Evolutionary conservation across 106 monocot genomes (phyloP).

Genomic region (Vanilla planifolia): DNA sequence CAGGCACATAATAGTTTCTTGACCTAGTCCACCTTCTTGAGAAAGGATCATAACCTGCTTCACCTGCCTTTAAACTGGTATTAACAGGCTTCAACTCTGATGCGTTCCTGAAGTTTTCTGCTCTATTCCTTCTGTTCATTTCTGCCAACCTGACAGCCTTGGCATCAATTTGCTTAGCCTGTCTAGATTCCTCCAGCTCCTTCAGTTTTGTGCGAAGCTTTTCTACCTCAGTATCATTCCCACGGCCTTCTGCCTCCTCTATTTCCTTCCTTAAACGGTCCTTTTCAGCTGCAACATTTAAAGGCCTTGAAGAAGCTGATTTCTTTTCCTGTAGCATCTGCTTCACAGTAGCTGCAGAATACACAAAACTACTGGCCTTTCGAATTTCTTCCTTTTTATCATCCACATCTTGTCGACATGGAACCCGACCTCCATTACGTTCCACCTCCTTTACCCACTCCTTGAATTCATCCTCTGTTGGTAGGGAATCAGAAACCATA

Average conservation of each 20-base stretch:
- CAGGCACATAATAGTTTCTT: constrained; percentile 72
- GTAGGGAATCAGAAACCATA: constrained; percentile 68
- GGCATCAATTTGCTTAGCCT: constrained; percentile 38
- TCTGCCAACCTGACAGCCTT: constrained; percentile 83
- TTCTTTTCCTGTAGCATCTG: constrained; percentile 94
- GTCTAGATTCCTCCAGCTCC: constrained; percentile 45
- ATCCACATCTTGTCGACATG: constrained; percentile 35
- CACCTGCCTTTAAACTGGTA: constrained; percentile 67
- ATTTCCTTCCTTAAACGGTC: constrained; percentile 79
- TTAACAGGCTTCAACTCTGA: constrained; percentile 81
- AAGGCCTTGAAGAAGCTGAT: constrained; percentile 50
- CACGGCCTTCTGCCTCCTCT: constrained; percentile 38
- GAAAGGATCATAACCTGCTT: constrained; percentile 93
- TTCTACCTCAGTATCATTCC: constrained; percentile 59
- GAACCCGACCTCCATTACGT: constrained; percentile 40
- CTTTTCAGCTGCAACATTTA: constrained; percentile 89
- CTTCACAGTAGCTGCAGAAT: constrained; percentile 81
- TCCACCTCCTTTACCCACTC: constrained; percentile 58
- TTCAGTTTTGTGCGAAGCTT: constrained; percentile 47
- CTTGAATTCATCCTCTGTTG: constrained; percentile 58
- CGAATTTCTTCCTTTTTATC: constrained; percentile 67
- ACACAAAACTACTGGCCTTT: constrained; percentile 57
- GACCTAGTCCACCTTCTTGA: constrained; percentile 96
- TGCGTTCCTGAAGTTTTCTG: constrained; percentile 89
- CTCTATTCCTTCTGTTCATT: constrained; percentile 86